phyloP scores from a whole-genome alignment of 1,284 basidiomycete genomes.

The Schizophyllum commune region DNA sequence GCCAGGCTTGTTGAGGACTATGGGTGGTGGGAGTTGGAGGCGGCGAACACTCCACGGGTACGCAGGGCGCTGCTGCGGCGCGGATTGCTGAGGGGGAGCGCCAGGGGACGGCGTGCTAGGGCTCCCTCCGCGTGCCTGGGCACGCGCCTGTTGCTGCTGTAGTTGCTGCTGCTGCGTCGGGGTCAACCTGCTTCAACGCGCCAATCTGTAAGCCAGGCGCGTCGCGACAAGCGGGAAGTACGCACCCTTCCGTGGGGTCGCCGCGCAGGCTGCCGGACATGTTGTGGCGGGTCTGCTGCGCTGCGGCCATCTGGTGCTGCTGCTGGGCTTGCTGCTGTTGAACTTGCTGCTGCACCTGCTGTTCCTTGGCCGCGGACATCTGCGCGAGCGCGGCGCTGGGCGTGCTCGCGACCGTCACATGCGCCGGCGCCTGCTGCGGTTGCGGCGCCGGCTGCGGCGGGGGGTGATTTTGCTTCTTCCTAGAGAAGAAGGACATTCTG shows the following conservation, averaged over 20 bases:
- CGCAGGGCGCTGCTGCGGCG: slow-evolving; percentile 45
- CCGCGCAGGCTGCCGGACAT: neutral
- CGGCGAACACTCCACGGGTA: slow-evolving; percentile 77
- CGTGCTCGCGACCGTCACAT: slow-evolving; percentile 49
- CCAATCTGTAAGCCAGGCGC: neutral
- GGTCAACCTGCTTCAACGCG: neutral
- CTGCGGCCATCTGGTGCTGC: slow-evolving; percentile 11
- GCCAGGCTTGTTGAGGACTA: slow-evolving; percentile 54
- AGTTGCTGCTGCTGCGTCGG: slow-evolving; percentile 9
- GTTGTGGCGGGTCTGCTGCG: neutral
- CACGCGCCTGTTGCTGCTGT: slow-evolving; percentile 17
- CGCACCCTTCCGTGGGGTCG: neutral
- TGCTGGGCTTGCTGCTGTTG: slow-evolving; percentile 16
- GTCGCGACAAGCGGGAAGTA: neutral
- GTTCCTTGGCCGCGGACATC: slow-evolving; percentile 29
- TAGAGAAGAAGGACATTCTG: slow-evolving; percentile 86
- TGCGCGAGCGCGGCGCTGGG: slow-evolving; percentile 60
- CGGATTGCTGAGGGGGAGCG: slow-evolving; percentile 19
- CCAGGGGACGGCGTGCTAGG: slow-evolving; percentile 10
- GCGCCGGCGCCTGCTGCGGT: slow-evolving; percentile 28
- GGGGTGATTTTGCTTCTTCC: slow-evolving; percentile 56
- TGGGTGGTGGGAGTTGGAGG: slow-evolving; percentile 57
- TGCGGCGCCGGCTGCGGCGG: slow-evolving; percentile 23
- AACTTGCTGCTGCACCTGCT: slow-evolving; percentile 19
- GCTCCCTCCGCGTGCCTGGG: slow-evolving; percentile 14